These are phyloP conservation scores for Cystobasidium tubakii DNA, from an alignment of 768 basidiomycete genomes.

Conservation along the genomic window DNA sequence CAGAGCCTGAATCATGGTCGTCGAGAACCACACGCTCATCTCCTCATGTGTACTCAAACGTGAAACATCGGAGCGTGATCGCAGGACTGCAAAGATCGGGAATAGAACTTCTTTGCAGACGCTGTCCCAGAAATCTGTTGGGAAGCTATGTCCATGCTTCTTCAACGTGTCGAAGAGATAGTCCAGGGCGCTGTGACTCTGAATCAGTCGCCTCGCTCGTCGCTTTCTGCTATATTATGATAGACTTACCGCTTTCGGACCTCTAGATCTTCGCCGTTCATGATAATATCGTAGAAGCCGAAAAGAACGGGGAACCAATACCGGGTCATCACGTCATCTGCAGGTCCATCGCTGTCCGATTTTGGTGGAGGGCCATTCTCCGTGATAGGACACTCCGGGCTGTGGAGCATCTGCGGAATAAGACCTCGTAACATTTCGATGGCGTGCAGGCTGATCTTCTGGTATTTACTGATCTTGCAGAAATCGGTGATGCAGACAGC, in stretches of 20 bases:
- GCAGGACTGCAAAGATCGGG: slow-evolving; percentile 94
- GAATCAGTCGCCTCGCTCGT: neutral
- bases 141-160: slow-evolving; percentile 74
- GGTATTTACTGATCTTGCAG: slow-evolving; percentile 98
- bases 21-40: slow-evolving; percentile 98
- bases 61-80: slow-evolving; percentile 83
- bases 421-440: slow-evolving; percentile 93
- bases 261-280: slow-evolving; percentile 98
- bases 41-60: slow-evolving; percentile 95
- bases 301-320: slow-evolving; percentile 97
- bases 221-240: neutral
- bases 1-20: slow-evolving; percentile 96
- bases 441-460: slow-evolving; percentile 91
- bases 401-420: slow-evolving; percentile 82
- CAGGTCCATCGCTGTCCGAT: slow-evolving; percentile 46
- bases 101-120: slow-evolving; percentile 92
- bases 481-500: slow-evolving; percentile 98
- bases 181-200: slow-evolving; percentile 71
- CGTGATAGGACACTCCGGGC: slow-evolving; percentile 60
- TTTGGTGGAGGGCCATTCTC: slow-evolving; percentile 35
- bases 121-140: slow-evolving; percentile 94
- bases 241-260: slow-evolving; percentile 80
- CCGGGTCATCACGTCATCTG: slow-evolving; percentile 57
- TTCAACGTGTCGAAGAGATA: slow-evolving; percentile 91
- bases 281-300: slow-evolving; percentile 98